A percentile compares a stretch with the other conserved stretches of the same genome.
phyloP scores from a whole-genome alignment of 2,329 filamentous ascomycete genomes.

The Fusarium poae region DNA sequence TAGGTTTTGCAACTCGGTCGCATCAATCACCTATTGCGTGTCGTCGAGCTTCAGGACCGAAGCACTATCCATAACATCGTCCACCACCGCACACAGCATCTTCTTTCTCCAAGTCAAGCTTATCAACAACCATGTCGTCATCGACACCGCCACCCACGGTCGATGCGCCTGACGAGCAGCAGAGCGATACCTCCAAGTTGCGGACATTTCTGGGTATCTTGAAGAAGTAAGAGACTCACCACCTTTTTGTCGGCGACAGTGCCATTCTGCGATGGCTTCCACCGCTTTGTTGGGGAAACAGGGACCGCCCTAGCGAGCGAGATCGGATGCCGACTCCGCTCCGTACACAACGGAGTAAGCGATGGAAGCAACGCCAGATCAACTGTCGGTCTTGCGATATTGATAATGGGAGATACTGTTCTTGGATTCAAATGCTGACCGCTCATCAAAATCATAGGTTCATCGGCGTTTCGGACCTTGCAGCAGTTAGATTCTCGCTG shows the following conservation, averaged over 20 bases:
- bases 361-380: conserved; percentile 24
- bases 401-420: conserved; percentile 13
- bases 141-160: conserved; percentile 52
- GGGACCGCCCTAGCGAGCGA: conserved; percentile 25
- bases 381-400: conserved; percentile 13
- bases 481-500: conserved; percentile 93
- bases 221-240: conserved; percentile 75
- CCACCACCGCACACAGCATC: conserved; percentile 18
- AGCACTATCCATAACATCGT: conserved; percentile 11
- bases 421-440: conserved; percentile 47
- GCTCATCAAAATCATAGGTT: conserved; percentile 70
- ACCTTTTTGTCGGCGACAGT: conserved; percentile 8
- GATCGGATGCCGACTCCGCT: conserved; percentile 35
- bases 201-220: conserved; percentile 89
- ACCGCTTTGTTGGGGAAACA: conserved; percentile 21
- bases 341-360: conserved; percentile 29
- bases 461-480: conserved; percentile 95
- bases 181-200: conserved; percentile 88
- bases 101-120: conserved; percentile 21
- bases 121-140: conserved; percentile 55
- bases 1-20: neutral
- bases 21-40: conserved; percentile 13
- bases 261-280: conserved; percentile 31
- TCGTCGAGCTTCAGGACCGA: conserved; percentile 4
- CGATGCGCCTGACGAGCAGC: conserved; percentile 59